Evolutionary conservation across 176 grass and related monocot genomes (phyloP).

Genomic region (Oryza officinalis): DNA sequence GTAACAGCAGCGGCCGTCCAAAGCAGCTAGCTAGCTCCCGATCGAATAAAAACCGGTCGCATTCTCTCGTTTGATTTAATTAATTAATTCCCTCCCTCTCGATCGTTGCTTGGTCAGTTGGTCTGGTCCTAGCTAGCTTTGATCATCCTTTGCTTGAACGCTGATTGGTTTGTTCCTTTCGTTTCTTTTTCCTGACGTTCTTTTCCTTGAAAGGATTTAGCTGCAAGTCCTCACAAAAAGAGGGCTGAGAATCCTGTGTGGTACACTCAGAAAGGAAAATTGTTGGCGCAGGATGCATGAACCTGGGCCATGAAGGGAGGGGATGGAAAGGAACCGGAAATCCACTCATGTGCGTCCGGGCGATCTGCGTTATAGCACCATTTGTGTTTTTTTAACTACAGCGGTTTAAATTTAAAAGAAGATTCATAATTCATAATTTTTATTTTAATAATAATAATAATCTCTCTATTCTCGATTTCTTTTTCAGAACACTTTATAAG

Average conservation of each 20-base stretch:
- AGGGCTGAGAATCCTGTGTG: not conserved
- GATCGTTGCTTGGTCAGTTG: not conserved
- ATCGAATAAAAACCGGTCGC: not conserved
- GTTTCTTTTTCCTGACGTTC: not conserved
- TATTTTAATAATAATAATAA: no score
- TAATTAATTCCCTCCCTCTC: not conserved
- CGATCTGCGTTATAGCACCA: not conserved
- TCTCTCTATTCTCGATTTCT: no score
- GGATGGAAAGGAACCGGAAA: not conserved
- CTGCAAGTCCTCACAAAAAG: not conserved
- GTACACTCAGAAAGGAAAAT: slow-evolving; percentile 20
- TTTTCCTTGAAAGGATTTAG: slow-evolving; percentile 18
- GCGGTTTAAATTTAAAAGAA: no score
- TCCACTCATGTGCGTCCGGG: not conserved
- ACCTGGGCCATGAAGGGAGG: not conserved
- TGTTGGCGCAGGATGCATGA: not conserved
- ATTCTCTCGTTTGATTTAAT: not conserved
- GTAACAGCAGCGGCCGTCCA: slow-evolving; percentile 13
- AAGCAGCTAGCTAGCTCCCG: not conserved
- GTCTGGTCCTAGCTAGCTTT: not conserved
- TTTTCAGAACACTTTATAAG: no score
- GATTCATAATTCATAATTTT: no score
- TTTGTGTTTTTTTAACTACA: not conserved
- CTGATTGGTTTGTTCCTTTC: not conserved
- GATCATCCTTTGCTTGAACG: not conserved